Evolutionary conservation across 1,284 basidiomycete genomes (phyloP).

Genomic region (Cystobasidium pallidum): DNA sequence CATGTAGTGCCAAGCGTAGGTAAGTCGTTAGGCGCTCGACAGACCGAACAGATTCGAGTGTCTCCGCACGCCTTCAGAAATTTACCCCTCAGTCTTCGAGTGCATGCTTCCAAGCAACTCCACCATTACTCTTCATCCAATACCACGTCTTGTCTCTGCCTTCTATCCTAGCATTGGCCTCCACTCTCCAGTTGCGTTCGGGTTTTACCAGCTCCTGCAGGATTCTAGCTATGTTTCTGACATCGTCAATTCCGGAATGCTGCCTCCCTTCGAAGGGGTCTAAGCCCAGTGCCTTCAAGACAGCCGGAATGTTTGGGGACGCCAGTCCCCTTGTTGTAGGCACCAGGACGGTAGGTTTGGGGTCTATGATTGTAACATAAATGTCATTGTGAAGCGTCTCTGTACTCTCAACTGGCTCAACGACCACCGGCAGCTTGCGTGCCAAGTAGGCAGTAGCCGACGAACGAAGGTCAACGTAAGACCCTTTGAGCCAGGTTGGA

Average conservation of each 20-base stretch:
- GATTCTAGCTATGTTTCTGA: constrained; percentile 79
- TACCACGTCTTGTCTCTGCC: constrained; percentile 27
- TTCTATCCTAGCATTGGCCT: constrained; percentile 31
- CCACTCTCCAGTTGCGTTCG: constrained; percentile 35
- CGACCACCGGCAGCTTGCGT: constrained; percentile 12
- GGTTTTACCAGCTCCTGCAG: constrained; percentile 56
- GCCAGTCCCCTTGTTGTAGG: constrained; percentile 13
- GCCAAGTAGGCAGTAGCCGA: constrained; percentile 47
- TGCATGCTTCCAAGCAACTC: constrained; percentile 34
- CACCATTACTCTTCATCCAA: constrained; percentile 39
- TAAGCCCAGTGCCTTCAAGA: constrained; percentile 15
- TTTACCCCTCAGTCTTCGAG: constrained; percentile 13
- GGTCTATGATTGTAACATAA: not conserved
- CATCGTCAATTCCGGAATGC: constrained; percentile 86
- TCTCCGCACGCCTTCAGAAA: no score
- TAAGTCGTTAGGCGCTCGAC: no score
- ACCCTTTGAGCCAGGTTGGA: constrained; percentile 55
- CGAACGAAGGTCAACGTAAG: constrained; percentile 53
- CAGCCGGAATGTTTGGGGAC: constrained; percentile 19
- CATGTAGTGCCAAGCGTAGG: no score
- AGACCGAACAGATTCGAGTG: no score
- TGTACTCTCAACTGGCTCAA: not conserved
- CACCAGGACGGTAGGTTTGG: constrained; percentile 42
- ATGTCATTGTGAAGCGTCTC: not conserved
- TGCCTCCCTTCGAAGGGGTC: constrained; percentile 68